Evolutionary conservation across 2,329 filamentous ascomycete genomes (phyloP).

Genomic region (Neopestalotiopsis rosae): DNA sequence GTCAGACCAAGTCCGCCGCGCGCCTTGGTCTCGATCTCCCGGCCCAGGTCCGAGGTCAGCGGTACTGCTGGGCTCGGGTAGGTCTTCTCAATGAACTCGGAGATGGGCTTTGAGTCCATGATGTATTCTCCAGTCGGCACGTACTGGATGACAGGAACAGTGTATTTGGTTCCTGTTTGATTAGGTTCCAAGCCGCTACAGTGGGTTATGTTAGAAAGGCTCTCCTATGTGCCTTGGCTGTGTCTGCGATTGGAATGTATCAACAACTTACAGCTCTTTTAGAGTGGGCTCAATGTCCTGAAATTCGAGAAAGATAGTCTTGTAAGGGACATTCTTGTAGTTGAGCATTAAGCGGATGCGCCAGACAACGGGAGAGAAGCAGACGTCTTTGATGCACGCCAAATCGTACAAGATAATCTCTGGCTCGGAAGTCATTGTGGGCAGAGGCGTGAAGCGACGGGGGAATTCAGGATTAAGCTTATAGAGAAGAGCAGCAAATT

Average conservation of each 20-base stretch:
- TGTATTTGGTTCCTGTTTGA: constrained; percentile 36
- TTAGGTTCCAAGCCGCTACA: constrained; percentile 12
- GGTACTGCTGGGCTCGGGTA: constrained; percentile 42
- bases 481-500: neutral
- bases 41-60: constrained; percentile 19
- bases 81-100: constrained; percentile 44
- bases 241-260: neutral
- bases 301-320: constrained; percentile 47
- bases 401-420: constrained; percentile 47
- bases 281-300: constrained; percentile 47
- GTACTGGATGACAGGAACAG: constrained; percentile 47
- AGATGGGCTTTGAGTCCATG: constrained; percentile 45
- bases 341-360: constrained; percentile 49
- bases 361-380: constrained; percentile 48
- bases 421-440: constrained; percentile 24
- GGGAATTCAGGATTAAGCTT: neutral
- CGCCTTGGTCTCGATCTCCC: constrained; percentile 12
- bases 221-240: neutral
- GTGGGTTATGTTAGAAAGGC: constrained; percentile 20
- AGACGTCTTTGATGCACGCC: constrained; percentile 43
- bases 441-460: neutral
- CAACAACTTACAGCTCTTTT: constrained; percentile 39
- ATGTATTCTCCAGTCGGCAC: constrained; percentile 42
- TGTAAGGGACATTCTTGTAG: constrained; percentile 47
- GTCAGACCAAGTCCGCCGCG: constrained; percentile 27